Evolutionary conservation across 2,329 filamentous ascomycete genomes (phyloP).

Genomic region (Mollisia scopiformis): DNA sequence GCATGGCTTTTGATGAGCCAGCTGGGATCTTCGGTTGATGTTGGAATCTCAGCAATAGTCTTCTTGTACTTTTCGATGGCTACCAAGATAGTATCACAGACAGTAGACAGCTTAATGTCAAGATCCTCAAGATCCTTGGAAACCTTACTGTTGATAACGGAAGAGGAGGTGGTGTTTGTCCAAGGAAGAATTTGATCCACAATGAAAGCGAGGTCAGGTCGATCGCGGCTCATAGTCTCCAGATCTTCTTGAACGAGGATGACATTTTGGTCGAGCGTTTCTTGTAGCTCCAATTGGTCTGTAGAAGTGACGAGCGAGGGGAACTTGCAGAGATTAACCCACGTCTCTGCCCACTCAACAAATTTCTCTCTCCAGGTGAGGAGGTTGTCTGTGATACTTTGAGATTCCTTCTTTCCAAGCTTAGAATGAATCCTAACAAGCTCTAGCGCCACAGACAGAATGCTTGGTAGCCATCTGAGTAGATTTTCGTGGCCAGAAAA

Average conservation of each 20-base stretch:
- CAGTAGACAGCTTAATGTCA: slow-evolving; percentile 59
- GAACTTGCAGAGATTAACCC: slow-evolving; percentile 49
- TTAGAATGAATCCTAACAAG: slow-evolving; percentile 69
- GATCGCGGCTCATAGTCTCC: slow-evolving; percentile 43
- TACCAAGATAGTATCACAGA: slow-evolving; percentile 78
- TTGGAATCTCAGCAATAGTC: slow-evolving; percentile 55
- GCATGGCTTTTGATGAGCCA: slow-evolving; percentile 57
- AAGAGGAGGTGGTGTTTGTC: slow-evolving; percentile 44
- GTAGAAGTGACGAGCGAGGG: slow-evolving; percentile 54
- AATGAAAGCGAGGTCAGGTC: slow-evolving; percentile 65
- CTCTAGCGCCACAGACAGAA: slow-evolving; percentile 64
- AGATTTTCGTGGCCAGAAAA: slow-evolving; percentile 34
- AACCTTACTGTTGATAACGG: slow-evolving; percentile 7
- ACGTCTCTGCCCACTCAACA: slow-evolving; percentile 44
- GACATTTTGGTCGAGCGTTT: slow-evolving; percentile 19
- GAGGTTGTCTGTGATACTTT: slow-evolving; percentile 48
- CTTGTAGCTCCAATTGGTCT: slow-evolving; percentile 31
- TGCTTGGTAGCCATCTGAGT: slow-evolving; percentile 66
- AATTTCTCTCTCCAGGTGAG: slow-evolving; percentile 53
- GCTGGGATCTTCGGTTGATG: slow-evolving; percentile 60
- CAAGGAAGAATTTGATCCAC: slow-evolving; percentile 69
- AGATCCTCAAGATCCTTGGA: slow-evolving; percentile 44
- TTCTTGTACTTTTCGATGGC: slow-evolving; percentile 74
- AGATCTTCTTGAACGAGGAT: slow-evolving; percentile 39
- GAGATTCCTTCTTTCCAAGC: slow-evolving; percentile 57